Conservation (phyloP, 805 yeast genomes). For the Sugiyamaella smithiae region DNA sequence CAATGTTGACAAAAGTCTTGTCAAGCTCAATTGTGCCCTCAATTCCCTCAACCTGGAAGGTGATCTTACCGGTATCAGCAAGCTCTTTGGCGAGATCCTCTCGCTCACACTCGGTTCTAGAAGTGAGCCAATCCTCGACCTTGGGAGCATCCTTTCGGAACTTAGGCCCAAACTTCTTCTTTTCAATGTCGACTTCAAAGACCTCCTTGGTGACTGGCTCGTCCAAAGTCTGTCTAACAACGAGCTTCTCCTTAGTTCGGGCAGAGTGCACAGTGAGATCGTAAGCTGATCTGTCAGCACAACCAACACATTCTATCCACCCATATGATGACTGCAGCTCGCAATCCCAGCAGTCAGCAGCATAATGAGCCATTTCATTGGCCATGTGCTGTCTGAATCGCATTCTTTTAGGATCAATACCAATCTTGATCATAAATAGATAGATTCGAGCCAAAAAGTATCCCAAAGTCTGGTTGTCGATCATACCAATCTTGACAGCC, state of each 20-base stretch:
- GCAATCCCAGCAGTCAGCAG: constrained; percentile 99
- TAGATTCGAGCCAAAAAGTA: constrained; percentile 94
- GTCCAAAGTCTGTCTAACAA: constrained; percentile 86
- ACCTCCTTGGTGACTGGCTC: constrained; percentile 80
- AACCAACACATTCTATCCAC: constrained; percentile 99
- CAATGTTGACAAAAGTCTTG: constrained; percentile 66
- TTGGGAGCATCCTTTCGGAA: constrained; percentile 96
- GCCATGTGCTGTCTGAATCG: constrained; percentile 98
- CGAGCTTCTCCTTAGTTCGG: constrained; percentile 90
- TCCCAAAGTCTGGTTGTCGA: constrained; percentile 96
- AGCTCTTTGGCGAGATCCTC: constrained; percentile 74
- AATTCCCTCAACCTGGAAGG: constrained; percentile 64
- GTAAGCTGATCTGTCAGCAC: constrained; percentile 98
- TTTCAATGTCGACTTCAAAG: constrained; percentile 82
- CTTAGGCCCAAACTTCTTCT: constrained; percentile 96
- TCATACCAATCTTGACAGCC: constrained; percentile 83
- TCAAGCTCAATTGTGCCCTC: constrained; percentile 66
- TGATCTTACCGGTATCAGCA: constrained; percentile 57
- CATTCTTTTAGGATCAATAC: constrained; percentile 78
- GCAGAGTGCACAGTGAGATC: constrained; percentile 95
- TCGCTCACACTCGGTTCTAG: constrained; percentile 80
- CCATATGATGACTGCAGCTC: constrained; percentile 95
- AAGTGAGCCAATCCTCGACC: constrained; percentile 74
- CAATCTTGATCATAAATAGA: constrained; percentile 78
- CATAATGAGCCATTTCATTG: constrained; percentile 99